These are phyloP conservation scores for Phellinidium pouzarii DNA, from an alignment of 1,284 basidiomycete species.

Conservation along the genomic window DNA sequence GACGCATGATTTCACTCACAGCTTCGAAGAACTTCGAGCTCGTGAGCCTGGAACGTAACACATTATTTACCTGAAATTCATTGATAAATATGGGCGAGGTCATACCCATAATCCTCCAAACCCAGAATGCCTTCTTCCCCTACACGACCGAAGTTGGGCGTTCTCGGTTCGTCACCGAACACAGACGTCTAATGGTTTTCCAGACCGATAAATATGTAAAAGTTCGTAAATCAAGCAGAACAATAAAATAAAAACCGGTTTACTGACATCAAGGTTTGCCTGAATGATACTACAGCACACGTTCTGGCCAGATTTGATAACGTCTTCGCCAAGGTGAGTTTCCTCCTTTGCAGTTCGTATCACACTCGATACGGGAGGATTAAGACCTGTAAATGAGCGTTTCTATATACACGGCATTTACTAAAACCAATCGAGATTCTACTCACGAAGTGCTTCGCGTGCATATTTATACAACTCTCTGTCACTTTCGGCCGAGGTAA, in stretches of 20 bases:
- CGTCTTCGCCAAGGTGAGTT: slow-evolving; percentile 24
- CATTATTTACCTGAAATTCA: background rate
- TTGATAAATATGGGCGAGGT: background rate
- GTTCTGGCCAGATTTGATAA: slow-evolving; percentile 29
- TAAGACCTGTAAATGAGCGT: slow-evolving; percentile 19
- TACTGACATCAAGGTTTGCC: slow-evolving; percentile 38
- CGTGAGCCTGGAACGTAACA: slow-evolving; percentile 31
- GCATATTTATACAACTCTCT: slow-evolving; percentile 39
- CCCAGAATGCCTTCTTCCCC: slow-evolving; percentile 20
- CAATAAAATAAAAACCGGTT: background rate
- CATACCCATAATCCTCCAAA: slow-evolving; percentile 36
- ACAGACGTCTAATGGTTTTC: slow-evolving; percentile 26
- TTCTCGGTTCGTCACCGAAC: slow-evolving; percentile 19
- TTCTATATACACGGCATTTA: background rate
- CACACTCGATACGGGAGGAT: slow-evolving; percentile 29
- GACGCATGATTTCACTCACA: slow-evolving; percentile 24
- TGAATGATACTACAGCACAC: slow-evolving; percentile 37
- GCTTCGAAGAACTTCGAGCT: slow-evolving; percentile 37
- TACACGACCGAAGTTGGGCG: background rate
- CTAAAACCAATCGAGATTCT: background rate
- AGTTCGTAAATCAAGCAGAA: too few species aligned
- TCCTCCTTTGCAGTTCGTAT: slow-evolving; percentile 33
- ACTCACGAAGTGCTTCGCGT: slow-evolving; percentile 47
- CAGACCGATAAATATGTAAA: slow-evolving; percentile 19
- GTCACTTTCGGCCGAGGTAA: slow-evolving; percentile 24